These are phyloP conservation scores for Eucalyptus melliodora DNA, from an alignment of 345 rosid species.

Conservation along the genomic window DNA sequence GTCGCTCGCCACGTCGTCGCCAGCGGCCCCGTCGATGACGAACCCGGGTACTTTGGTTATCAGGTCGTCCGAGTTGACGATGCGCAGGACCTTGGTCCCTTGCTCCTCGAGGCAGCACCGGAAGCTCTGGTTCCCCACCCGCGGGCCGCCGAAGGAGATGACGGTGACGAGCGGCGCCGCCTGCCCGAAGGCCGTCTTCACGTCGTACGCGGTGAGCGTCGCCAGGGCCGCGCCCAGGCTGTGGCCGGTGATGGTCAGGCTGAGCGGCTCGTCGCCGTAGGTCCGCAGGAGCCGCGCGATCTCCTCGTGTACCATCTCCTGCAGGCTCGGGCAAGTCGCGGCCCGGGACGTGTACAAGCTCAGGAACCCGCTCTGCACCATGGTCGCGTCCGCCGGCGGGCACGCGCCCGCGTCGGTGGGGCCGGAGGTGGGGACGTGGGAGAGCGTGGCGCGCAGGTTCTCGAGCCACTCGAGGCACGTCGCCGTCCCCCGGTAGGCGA, in stretches of 20 bases:
- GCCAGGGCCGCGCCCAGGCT: constrained; percentile 94
- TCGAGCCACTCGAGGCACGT: constrained; percentile 96
- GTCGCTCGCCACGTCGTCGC: background rate
- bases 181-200: constrained; percentile 34
- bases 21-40: constrained; percentile 21
- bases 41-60: constrained; percentile 90
- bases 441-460: constrained; percentile 69
- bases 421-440: constrained; percentile 14
- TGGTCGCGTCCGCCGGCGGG: constrained; percentile 18
- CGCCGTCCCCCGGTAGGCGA: constrained; percentile 78
- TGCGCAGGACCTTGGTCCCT: constrained; percentile 64
- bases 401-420: background rate
- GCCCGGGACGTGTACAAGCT: constrained; percentile 66
- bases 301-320: constrained; percentile 53
- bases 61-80: constrained; percentile 79
- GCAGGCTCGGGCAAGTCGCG: constrained; percentile 27
- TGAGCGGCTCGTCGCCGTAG: constrained; percentile 65
- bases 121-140: constrained; percentile 74
- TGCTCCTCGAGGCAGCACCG: constrained; percentile 45
- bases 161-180: constrained; percentile 68
- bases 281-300: constrained; percentile 31
- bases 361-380: constrained; percentile 90
- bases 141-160: constrained; percentile 89
- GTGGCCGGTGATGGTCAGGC: constrained; percentile 87
- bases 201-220: constrained; percentile 60